Evolutionary conservation across 192 early-diverging fungal species (phyloP), one percentile per base, ranked within the genome.

Genomic region (Linderina pennispora): DNA sequence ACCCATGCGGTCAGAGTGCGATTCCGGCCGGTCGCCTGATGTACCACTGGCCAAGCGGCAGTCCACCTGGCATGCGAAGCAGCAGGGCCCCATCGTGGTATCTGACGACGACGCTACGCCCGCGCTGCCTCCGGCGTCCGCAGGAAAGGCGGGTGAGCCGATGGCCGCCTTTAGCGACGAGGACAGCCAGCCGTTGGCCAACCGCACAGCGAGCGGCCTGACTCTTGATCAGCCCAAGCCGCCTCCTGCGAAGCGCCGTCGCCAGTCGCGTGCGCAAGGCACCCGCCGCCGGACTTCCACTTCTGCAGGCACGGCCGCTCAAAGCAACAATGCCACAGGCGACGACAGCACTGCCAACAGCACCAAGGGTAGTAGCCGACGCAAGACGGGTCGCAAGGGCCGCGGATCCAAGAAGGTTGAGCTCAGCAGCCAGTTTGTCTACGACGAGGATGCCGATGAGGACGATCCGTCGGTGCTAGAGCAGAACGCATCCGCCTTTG

Each of bases 351-450:
- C 32, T 4, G 38, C 23, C 8, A 47, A 50, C 21, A 31, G 34
- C n/a, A n/a, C 55, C 14, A 15, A 23, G 10, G 15, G n/a, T 7
- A 36, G 18, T 17, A 33, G 50, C 25, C 43, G 23, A 19, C 67
- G 67, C 21, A 50, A 44, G 19, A 38, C 24, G 18, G 39, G 43
- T 7, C 67, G 67, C 23, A 48, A 40, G 13, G 9, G 28, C 0
- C 54, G 67, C 4, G 48, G 39, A 14, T 4, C 38, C 14, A 71
- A 58, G 28, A 71, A 71, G 48, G 35, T 54, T 11, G 67, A 71
- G 39, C 52, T 63, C 10, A 62, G 59, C 17, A 55, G 52, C 46
- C 60, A 62, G 44, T 71, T 53, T 43, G 51, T 71, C 25, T 71
- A 50, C 37, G 58, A 58, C 20, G 62, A 66, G 20, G 65, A 69